A percentile compares a stretch with the other conserved stretches of the same genome.
phyloP scores from a whole-genome alignment of 2,329 filamentous ascomycete species.

The Trichothecium roseum region DNA sequence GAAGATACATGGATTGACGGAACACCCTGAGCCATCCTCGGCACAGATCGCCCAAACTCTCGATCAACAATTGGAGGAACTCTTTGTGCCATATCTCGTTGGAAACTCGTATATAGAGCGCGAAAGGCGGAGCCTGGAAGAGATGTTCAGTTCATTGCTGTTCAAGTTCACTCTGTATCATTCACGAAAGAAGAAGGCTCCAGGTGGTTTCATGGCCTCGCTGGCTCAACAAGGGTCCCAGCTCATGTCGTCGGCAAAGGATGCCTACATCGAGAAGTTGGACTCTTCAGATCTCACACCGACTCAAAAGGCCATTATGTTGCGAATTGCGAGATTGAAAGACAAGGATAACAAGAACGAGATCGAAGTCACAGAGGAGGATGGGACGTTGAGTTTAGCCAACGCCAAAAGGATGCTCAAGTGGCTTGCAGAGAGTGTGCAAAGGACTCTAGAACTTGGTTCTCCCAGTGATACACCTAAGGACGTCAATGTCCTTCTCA shows the following conservation, averaged over 20 bases:
- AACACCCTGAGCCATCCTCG: constrained; percentile 86
- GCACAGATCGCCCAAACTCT: constrained; percentile 71
- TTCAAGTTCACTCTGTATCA: constrained; percentile 98
- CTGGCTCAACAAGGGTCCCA: constrained; percentile 85
- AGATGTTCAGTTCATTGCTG: constrained; percentile 79
- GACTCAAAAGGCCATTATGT: constrained; percentile 82
- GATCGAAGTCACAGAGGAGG: constrained; percentile 82
- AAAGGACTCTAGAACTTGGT: constrained; percentile 82
- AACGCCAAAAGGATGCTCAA: constrained; percentile 97
- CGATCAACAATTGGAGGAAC: constrained; percentile 65
- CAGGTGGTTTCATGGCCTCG: constrained; percentile 86
- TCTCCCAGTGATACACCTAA: constrained; percentile 83
- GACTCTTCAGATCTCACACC: constrained; percentile 81
- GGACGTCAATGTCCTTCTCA: constrained; percentile 77
- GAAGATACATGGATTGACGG: constrained; percentile 87
- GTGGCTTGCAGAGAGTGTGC: constrained; percentile 92
- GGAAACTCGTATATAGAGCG: constrained; percentile 62
- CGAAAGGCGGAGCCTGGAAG: constrained; percentile 60
- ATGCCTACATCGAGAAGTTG: constrained; percentile 80
- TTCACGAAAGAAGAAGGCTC: constrained; percentile 74
- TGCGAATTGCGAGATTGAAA: constrained; percentile 78
- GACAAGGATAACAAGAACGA: constrained; percentile 69
- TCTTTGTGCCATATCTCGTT: constrained; percentile 62
- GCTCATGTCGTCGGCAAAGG: constrained; percentile 75
- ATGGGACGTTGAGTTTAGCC: constrained; percentile 71